Evolutionary conservation across 164 flowering plant species (phyloP).

Genomic region (Vitis rupestris): DNA sequence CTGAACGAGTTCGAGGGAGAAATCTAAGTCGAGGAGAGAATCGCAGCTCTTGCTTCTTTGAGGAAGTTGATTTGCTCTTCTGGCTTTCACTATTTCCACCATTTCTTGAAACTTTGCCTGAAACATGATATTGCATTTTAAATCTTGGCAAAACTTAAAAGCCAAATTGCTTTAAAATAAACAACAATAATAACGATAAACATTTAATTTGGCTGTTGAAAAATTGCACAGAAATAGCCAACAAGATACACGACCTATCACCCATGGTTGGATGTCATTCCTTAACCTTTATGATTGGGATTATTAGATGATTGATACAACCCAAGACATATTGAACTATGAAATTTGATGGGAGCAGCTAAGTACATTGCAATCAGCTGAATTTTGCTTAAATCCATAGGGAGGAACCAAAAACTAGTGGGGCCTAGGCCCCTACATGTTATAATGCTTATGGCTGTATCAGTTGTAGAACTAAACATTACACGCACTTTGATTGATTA

Average conservation of each 20-base stretch:
- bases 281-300: background rate
- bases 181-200: background rate
- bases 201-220: background rate
- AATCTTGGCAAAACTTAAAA: background rate
- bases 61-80: slow-evolving; percentile 4
- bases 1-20: slow-evolving; percentile 31
- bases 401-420: background rate
- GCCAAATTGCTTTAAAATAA: background rate
- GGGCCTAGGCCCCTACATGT: background rate
- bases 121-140: background rate
- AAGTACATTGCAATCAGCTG: background rate
- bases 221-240: background rate
- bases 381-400: background rate
- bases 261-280: background rate
- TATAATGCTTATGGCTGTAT: background rate
- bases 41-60: slow-evolving; percentile 21
- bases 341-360: background rate
- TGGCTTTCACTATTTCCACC: slow-evolving; percentile 4
- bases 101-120: slow-evolving; percentile 15
- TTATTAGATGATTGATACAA: background rate
- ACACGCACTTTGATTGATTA: background rate
- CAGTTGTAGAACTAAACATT: background rate
- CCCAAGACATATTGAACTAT: background rate
- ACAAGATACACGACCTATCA: background rate
- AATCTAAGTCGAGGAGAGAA: slow-evolving; percentile 26